phyloP scores from a whole-genome alignment of 441 rosid genomes.

The Eutrema salsugineum region DNA sequence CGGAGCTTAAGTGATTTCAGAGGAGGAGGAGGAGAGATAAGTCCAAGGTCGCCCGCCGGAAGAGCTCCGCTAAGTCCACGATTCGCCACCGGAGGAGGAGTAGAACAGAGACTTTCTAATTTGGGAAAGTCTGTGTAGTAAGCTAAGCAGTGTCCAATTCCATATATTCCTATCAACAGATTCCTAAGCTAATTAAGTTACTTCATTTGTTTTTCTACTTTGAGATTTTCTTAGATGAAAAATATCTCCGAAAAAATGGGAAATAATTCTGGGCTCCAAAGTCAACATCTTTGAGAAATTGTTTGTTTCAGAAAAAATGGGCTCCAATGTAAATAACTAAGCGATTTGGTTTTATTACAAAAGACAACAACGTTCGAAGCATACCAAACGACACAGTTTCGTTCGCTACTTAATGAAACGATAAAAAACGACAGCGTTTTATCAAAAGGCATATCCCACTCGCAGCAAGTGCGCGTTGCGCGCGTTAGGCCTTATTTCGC shows the following conservation, averaged over 20 bases:
- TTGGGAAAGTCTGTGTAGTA: constrained; percentile 58
- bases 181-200: background rate
- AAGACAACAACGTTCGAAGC: too few relatives aligned
- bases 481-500: too few relatives aligned
- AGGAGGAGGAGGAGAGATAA: constrained; percentile 35
- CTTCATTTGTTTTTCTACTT: background rate
- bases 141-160: background rate
- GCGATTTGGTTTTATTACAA: too few relatives aligned
- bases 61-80: constrained; percentile 70
- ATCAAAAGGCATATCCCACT: too few relatives aligned
- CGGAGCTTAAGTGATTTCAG: constrained; percentile 55
- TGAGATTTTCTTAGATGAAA: background rate
- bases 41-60: constrained; percentile 52
- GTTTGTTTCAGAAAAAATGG: too few relatives aligned
- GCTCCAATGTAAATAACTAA: too few relatives aligned
- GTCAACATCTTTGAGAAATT: too few relatives aligned
- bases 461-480: too few relatives aligned
- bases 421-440: too few relatives aligned
- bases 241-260: background rate
- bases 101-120: constrained; percentile 54
- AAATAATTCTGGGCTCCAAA: background rate
- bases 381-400: too few relatives aligned
- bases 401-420: too few relatives aligned
- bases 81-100: constrained; percentile 25
- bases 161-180: background rate